Percentiles rank a stretch among this genome's conserved stretches.
Conservation (phyloP, 2,329 filamentous ascomycete species). For the Fusarium avenaceum region DNA sequence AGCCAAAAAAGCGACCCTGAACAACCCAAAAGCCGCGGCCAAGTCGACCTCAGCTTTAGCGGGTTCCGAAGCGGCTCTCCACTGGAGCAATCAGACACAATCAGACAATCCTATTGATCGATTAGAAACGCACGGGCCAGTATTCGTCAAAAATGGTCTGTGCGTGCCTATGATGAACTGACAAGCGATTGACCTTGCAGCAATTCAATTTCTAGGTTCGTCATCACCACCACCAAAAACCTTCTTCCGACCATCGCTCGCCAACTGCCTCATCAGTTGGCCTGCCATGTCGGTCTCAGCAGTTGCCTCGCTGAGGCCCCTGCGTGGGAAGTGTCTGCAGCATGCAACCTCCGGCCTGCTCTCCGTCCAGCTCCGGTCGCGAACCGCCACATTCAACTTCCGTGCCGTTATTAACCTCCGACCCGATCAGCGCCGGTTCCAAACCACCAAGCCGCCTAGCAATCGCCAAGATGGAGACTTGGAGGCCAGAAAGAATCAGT, state of each 20-base stretch:
- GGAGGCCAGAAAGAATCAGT: conserved; percentile 40
- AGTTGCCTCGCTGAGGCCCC: conserved; percentile 53
- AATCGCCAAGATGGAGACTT: conserved; percentile 28
- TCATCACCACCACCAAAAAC: conserved; percentile 12
- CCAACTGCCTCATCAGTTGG: conserved; percentile 14
- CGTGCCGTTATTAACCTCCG: conserved; percentile 51
- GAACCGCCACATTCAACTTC: conserved; percentile 48
- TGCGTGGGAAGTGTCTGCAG: conserved; percentile 50
- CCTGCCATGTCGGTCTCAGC: conserved; percentile 53
- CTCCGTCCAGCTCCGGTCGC: conserved; percentile 52
- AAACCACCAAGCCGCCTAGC: conserved; percentile 44
- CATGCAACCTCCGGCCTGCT: conserved; percentile 50
- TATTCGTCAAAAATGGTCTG: conserved; percentile 40
- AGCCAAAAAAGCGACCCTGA: conserved; percentile 25
- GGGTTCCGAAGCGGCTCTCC: conserved; percentile 8
- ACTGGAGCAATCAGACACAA: conserved; percentile 6
- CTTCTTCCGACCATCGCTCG: conserved; percentile 7
- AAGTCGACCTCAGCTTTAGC: conserved; percentile 17
- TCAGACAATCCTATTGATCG: conserved; percentile 13
- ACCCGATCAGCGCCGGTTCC: conserved; percentile 48
- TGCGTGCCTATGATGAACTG: conserved; percentile 39
- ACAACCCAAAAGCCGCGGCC: conserved; percentile 27
- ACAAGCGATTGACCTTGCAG: conserved; percentile 20
- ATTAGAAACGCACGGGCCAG: conserved; percentile 40
- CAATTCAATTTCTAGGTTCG: conserved; percentile 33